Base-by-base conservation (phyloP, 2,329 filamentous ascomycete species). In the Aureobasidium sp. region DNA sequence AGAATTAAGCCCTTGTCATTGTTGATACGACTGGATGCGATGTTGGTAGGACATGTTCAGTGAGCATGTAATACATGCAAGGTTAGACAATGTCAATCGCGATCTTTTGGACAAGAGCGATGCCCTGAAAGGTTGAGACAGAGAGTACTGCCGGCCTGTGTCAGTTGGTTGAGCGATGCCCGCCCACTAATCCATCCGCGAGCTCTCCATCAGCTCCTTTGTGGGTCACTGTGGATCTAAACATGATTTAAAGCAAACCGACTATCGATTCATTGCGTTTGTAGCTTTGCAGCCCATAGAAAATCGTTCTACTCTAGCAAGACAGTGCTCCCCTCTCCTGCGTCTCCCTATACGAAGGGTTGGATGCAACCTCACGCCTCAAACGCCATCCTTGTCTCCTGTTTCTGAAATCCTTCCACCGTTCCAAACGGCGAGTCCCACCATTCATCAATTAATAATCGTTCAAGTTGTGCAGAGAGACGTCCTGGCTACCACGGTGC, bases 391-490 rank as follows among this genome's bases (percentile, higher is more conserved):
- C 41, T 48, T 52, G 37, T 53, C 59, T 53, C 39, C 59, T 46
- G 34, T 36, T 32, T 59, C 53, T 57, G 41, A 41, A 29, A 43
- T 57, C 27, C 53, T 20, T 26, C 53, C 34, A 36, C 39, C 53
- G 29, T 57, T 36, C 53, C 39, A 20, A 57, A 57, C 53, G 41
- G 39, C 37, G 24, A 52, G 34, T 41, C 46, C 57, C 46, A 51
- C 46, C 20, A 32, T 44, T 26, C 8, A 61, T 61, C 60, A 47
- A 48, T 56, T 32, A 62, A 43, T 63, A 52, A 63, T 78, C 77
- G 59, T 78, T 75, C 62, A 77, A 69, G 71, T 86, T 86, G 71
- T 86, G 83, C 67, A 87, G 75, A 68, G 81, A 82, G 66, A 86
- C 84, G 69, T 87, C 84, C 78, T 86, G 77, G 57, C 73, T 76